Evolutionary conservation across 169 alveolate species (phyloP), one percentile per base, ranked within the genome.

Genomic region (Plasmodium yoelii): DNA sequence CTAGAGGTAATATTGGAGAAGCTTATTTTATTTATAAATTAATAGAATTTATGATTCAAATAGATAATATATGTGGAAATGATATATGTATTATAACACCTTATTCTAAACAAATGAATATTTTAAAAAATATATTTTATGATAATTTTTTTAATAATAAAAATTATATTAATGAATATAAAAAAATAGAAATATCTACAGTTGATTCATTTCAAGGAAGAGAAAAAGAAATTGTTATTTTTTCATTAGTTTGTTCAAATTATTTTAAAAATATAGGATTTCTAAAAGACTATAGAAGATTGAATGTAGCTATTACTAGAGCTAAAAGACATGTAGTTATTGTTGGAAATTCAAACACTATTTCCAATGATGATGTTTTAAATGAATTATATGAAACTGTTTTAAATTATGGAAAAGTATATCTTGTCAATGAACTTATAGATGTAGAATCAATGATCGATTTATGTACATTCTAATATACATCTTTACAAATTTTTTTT

Each of bases 251-350:
- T 1, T 73, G 90, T 70, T 82, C 92, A 19, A 89, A 80, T 56
- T 61, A 84, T 39, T 69, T 68, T 53, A 92, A 82, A 70, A 87
- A 91, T 51, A 89, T 95, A 1, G 97, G 97, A 1, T 95, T 94
- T 91, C 57, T 95, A 61, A 65, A 51, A 46, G 97, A 96, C 72
- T 92, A 84, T 22, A 92, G 97, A 72, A 93, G 98, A 57, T 93
- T 96, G 67, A 96, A 96, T 82, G 98, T 96, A 12, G 96, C 97
- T 6, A 89, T 96, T 19, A 95, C 97, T 0, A 86, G 98, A 39
- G 97, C 97, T 4, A 93, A 92, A 71, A 90, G 93, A 74, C 96
- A 95, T 24, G 90, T 94, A 71, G 77, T 88, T 39, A 39, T 96
- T 53, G 92, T 95, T 56, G 98, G 98, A 0, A 90, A 95, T 91